Evolutionary conservation across 164 flowering plant genomes (phyloP), one percentile per base, ranked within the genome.

Genomic region (Vitis amurensis): DNA sequence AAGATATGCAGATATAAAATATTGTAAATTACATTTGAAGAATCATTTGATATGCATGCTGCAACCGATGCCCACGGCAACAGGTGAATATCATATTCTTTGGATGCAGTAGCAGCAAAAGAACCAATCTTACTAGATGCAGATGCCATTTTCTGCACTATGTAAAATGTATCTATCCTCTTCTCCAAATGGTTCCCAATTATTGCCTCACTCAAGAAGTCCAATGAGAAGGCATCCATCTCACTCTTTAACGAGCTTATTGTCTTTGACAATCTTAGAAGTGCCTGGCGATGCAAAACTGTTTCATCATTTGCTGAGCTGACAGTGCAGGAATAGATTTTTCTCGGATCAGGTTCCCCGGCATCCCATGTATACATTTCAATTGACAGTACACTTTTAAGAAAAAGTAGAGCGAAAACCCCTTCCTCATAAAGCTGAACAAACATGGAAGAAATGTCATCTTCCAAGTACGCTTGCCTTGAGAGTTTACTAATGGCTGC

Each of bases 51-150:
- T 62, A 86, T 74, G 83, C 99, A 94, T 9, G 94, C 97, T 63
- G 99, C 99, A 77, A 92, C 87, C 14, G 99, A 86, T 65, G 97
- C 97, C 97, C 97, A 94, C 55, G 99, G 97, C 66, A 94, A 77
- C 59, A 94, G 81, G 64, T 91, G 97, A 68, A 92, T 86, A 81
- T 88, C 97, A 84, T 88, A 91, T 70, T 94, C 96, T 81, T 89
- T 91, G 13, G 89, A 86, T 50, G 94, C 96, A 61, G 78, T 77
- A 68, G 81, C 79, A 47, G 97, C 91, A 81, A 94, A 92, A 71
- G 84, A 75, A 72, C 90, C 94, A 78, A 94, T 88, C 74, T 89
- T 86, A 72, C 95, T 89, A 37, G 94, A 84, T 50, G 85, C 60
- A 11, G 97, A 78, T 50, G 96, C 95, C 97, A 94, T 88, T 66